These are phyloP conservation scores for Atkinsonella hypoxylon DNA, from an alignment of 2,329 filamentous ascomycete genomes.

Conservation along the genomic window DNA sequence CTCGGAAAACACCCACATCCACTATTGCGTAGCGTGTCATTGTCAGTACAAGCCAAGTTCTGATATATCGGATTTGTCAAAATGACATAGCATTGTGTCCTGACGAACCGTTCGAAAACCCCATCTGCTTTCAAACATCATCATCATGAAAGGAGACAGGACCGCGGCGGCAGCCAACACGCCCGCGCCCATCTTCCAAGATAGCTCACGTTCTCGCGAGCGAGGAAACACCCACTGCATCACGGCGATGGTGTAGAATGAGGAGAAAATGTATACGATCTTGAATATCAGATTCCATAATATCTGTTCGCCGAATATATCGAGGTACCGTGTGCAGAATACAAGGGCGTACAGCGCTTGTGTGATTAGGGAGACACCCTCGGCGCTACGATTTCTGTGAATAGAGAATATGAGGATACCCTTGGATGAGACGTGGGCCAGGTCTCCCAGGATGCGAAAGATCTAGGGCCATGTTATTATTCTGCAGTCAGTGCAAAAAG, in stretches of 20 bases:
- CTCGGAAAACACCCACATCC: conserved; percentile 78
- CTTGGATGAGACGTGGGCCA: conserved; percentile 78
- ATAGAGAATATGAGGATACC: conserved; percentile 85
- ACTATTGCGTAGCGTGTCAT: conserved; percentile 33
- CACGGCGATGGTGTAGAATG: conserved; percentile 72
- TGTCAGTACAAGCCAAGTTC: not conserved
- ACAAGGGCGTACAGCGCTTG: conserved; percentile 80
- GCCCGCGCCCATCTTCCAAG: conserved; percentile 79
- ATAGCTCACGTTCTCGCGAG: conserved; percentile 79
- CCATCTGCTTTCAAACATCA: conserved; percentile 49
- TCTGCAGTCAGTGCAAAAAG: not conserved
- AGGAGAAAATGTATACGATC: conserved; percentile 75
- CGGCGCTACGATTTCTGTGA: conserved; percentile 75
- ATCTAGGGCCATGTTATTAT: conserved; percentile 24
- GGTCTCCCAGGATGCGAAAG: conserved; percentile 70
- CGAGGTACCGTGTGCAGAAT: conserved; percentile 77
- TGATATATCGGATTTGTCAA: too few relatives aligned
- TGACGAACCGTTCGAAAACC: conserved; percentile 34
- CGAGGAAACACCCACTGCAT: conserved; percentile 82
- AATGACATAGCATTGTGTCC: not conserved
- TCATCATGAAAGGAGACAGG: conserved; percentile 59
- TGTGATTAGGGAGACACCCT: conserved; percentile 86
- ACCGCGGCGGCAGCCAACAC: conserved; percentile 54
- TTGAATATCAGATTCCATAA: conserved; percentile 74
- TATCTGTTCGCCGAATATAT: conserved; percentile 52